Percentiles rank a stretch among this genome's conserved stretches.
Conservation (phyloP, 306 rosid genomes). For the Geum urbanum region DNA sequence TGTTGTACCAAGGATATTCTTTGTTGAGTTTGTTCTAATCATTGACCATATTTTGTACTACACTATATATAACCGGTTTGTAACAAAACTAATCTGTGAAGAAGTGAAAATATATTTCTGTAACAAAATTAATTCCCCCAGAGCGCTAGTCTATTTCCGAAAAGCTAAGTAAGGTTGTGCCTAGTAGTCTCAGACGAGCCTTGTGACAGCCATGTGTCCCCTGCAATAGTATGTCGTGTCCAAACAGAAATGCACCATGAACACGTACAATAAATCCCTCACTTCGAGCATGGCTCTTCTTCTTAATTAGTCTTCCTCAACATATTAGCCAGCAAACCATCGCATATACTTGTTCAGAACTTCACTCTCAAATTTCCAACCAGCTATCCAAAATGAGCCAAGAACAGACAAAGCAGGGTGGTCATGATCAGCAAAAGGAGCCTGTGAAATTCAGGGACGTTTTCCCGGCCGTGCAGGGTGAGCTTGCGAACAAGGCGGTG, state of each 20-base stretch:
- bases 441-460: conserved; percentile 39
- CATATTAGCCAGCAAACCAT: not conserved
- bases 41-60: no score
- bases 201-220: not conserved
- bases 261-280: not conserved
- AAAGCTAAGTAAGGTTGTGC: not conserved
- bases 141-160: no score
- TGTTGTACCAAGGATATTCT: no score
- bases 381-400: conserved; percentile 38
- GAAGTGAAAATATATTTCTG: no score
- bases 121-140: no score
- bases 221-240: not conserved
- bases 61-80: no score
- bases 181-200: not conserved
- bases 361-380: not conserved
- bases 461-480: conserved; percentile 20
- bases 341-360: not conserved
- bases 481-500: conserved; percentile 33
- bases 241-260: not conserved
- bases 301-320: not conserved
- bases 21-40: no score
- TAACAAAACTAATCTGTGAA: no score
- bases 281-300: not conserved
- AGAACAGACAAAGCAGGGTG: conserved; percentile 27
- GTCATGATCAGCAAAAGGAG: conserved; percentile 17